These are phyloP conservation scores for Bjerkandera adusta DNA, from an alignment of 1,284 basidiomycete species.

Conservation along the genomic window DNA sequence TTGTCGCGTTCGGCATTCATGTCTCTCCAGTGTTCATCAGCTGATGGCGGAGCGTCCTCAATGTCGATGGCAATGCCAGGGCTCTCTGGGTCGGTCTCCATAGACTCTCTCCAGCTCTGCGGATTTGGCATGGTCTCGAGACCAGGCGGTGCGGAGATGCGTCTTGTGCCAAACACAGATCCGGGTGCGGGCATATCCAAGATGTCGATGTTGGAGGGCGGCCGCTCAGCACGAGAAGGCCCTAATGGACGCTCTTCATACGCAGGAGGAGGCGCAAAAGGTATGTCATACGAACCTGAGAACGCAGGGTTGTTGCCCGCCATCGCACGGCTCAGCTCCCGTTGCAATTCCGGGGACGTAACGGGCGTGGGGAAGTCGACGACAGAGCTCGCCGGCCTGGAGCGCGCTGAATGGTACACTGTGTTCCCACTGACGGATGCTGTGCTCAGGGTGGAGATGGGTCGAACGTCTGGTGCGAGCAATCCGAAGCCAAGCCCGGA, in stretches of 20 bases:
- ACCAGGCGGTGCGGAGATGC: conserved; percentile 46
- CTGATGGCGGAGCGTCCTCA: conserved; percentile 61
- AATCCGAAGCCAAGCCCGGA: conserved; percentile 32
- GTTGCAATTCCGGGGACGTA: conserved; percentile 19
- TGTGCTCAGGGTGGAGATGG: conserved; percentile 50
- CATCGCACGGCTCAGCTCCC: conserved; percentile 32
- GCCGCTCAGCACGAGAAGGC: conserved; percentile 20
- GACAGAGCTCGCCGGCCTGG: conserved; percentile 41
- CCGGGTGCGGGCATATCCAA: conserved; percentile 61
- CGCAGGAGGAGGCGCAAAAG: conserved; percentile 31
- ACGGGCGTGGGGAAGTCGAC: conserved; percentile 28
- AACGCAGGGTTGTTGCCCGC: conserved; percentile 1
- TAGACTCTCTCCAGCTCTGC: conserved; percentile 42
- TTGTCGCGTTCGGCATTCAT: conserved; percentile 40
- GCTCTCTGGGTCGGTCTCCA: conserved; percentile 18
- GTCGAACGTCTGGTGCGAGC: conserved; percentile 41
- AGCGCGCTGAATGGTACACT: conserved; percentile 57
- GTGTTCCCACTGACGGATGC: conserved; percentile 47
- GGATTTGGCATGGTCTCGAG: conserved; percentile 36
- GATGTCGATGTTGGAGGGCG: conserved; percentile 39
- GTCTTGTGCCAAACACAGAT: conserved; percentile 44
- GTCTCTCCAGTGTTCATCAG: conserved; percentile 54
- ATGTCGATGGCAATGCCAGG: conserved; percentile 49
- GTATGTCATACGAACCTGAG: conserved; percentile 21
- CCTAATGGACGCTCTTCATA: conserved; percentile 29